Evolutionary conservation across 306 rosid genomes (phyloP).

Genomic region (Cucurbita pepo): DNA sequence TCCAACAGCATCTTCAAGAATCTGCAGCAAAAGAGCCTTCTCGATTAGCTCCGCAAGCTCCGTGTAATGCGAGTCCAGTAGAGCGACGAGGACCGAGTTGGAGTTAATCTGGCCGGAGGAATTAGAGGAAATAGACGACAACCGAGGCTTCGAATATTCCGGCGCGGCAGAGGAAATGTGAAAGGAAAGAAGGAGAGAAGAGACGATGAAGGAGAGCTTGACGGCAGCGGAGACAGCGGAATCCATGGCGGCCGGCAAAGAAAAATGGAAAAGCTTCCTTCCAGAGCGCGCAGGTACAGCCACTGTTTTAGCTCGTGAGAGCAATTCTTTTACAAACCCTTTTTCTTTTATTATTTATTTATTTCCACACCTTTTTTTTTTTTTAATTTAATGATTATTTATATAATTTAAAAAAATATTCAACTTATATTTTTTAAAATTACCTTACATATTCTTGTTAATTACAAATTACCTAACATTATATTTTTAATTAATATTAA

Average conservation of each 20-base stretch:
- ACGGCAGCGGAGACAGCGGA: slow-evolving; percentile 18
- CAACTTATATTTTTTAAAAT: background rate
- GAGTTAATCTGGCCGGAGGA: slow-evolving; percentile 45
- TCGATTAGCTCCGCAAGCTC: slow-evolving; percentile 59
- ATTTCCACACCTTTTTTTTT: background rate
- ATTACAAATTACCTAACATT: background rate
- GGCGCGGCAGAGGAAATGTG: slow-evolving; percentile 18
- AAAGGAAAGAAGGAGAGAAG: background rate
- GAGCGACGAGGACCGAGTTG: slow-evolving; percentile 60
- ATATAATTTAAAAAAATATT: background rate
- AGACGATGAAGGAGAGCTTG: background rate
- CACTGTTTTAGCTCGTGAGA: background rate
- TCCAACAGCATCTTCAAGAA: slow-evolving; percentile 43
- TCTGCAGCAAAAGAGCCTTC: slow-evolving; percentile 50
- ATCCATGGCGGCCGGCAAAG: slow-evolving; percentile 45
- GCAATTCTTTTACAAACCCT: background rate
- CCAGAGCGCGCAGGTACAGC: slow-evolving; percentile 8
- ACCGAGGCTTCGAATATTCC: slow-evolving; percentile 7
- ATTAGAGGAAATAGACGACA: background rate
- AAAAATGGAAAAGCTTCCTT: background rate
- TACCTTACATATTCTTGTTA: background rate
- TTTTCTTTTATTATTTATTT: background rate
- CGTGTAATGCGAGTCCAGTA: slow-evolving; percentile 67
- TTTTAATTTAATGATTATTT: background rate
- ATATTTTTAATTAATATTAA: background rate